phyloP scores from a whole-genome alignment of 148 eudicot genomes.

The Camellia sinensis region DNA sequence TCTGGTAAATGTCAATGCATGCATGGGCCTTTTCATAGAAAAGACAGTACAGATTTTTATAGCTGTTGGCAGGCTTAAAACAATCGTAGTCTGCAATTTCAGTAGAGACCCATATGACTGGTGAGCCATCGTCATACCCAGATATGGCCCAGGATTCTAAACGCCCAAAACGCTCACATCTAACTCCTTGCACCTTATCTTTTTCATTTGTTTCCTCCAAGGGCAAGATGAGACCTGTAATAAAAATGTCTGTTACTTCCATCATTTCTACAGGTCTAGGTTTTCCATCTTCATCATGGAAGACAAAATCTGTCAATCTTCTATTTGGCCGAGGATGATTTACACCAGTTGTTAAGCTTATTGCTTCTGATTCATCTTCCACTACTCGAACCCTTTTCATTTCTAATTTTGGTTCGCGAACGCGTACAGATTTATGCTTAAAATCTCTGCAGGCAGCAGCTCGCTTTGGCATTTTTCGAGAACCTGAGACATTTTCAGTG shows the following conservation, averaged over 20 bases:
- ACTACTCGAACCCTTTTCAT: constrained; percentile 48
- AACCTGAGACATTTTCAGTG: constrained; percentile 21
- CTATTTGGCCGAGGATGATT: constrained; percentile 71
- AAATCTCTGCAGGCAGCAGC: constrained; percentile 87
- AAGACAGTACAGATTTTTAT: constrained; percentile 67
- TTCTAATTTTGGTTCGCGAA: constrained; percentile 48
- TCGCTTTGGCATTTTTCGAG: constrained; percentile 84
- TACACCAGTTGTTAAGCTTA: constrained; percentile 66
- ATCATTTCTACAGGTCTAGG: constrained; percentile 80
- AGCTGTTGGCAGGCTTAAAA: constrained; percentile 56
- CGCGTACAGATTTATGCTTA: constrained; percentile 52
- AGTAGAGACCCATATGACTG: constrained; percentile 88
- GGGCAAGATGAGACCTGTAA: constrained; percentile 77
- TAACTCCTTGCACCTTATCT: constrained; percentile 59
- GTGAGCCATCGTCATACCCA: constrained; percentile 92
- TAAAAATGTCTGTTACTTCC: constrained; percentile 70
- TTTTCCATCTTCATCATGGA: constrained; percentile 74
- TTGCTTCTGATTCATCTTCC: constrained; percentile 68
- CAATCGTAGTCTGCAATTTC: constrained; percentile 89
- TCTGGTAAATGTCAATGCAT: constrained; percentile 80
- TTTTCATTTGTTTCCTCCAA: constrained; percentile 54
- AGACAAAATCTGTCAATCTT: constrained; percentile 69
- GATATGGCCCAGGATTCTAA: constrained; percentile 88
- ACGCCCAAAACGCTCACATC: constrained; percentile 95
- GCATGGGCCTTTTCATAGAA: constrained; percentile 83